Base-by-base conservation (phyloP, 768 basidiomycete genomes). In the Mycena kentingensis region DNA sequence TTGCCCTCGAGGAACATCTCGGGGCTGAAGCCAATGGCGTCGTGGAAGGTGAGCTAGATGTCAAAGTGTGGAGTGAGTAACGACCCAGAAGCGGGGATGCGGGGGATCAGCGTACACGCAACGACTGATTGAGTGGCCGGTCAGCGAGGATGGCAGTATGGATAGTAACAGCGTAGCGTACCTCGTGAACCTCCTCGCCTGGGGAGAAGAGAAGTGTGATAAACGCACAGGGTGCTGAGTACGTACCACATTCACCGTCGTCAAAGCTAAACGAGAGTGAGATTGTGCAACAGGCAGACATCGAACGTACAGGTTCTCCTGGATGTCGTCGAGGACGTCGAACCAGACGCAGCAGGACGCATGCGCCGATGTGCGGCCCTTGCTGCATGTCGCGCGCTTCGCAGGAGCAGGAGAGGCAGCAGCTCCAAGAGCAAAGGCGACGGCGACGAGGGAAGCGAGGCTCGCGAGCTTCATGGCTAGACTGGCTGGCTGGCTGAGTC, bases 361-460 rank as follows among this genome's bases (percentile, higher is more conserved):
- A 28, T 60, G 38, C 10, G 46, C 24, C 2, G 62, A 51, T 5
- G 50, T 54, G 36, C 58, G 54, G 22, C 62, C 62, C 16, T 47
- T 34, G 43, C 52, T 55, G 46, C 62, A 63, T 12, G 49, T 57
- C 19, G 50, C 49, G 24, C 43, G 46, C 75, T 32, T 74, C 67
- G 4, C 76, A 64, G 11, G 84, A 82, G 74, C 82, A 8, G 8
- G 8, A 8, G 37, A 19, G 37, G 37, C 37, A 19, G 37, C 37
- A 38, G 37, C 37, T 8, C 13, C 37, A 19, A 38, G 8, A 82
- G 58, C 83, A 77, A 61, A 83, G 82, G 63, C 54, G 22, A 49
- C 24, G n/a, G 45, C 49, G 11, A 49, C 49, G 22, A 51, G 39
- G 27, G 43, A 19, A 27, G 43, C 35, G 41, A 51, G 49, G 11